Evolutionary conservation across 2,329 filamentous ascomycete species (phyloP).

Genomic region (Huntiella bhutanensis): DNA sequence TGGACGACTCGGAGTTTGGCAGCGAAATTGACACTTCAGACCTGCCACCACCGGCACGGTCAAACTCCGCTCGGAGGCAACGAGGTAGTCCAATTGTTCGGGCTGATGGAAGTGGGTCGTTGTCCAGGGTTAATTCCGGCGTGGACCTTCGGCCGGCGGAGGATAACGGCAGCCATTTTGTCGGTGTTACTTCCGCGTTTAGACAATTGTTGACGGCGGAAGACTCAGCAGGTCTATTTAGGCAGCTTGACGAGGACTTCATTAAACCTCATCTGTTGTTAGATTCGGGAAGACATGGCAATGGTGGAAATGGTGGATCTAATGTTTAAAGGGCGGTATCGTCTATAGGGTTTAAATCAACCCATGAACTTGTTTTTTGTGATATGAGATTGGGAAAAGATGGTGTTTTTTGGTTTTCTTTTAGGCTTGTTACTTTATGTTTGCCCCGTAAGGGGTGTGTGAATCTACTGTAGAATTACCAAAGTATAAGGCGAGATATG

Average conservation of each 20-base stretch:
- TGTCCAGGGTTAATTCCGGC: no score
- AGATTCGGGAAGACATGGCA: slow-evolving; percentile 26
- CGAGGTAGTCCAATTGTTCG: slow-evolving; percentile 11
- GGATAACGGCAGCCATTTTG: not conserved
- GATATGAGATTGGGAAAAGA: no score
- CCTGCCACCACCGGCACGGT: slow-evolving; percentile 40
- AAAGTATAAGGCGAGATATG: no score
- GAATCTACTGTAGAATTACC: no score
- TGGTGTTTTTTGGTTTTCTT: no score
- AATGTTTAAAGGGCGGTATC: slow-evolving; percentile 5
- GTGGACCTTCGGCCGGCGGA: not conserved
- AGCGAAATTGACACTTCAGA: slow-evolving; percentile 49
- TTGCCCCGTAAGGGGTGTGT: no score
- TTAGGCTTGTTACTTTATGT: no score
- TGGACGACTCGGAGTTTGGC: slow-evolving; percentile 39
- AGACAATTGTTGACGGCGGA: slow-evolving; percentile 67
- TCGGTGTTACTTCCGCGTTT: slow-evolving; percentile 31
- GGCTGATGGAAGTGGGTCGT: not conserved
- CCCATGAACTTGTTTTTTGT: no score
- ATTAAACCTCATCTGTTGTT: slow-evolving; percentile 82
- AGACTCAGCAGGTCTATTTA: slow-evolving; percentile 78
- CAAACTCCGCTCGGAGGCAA: slow-evolving; percentile 19
- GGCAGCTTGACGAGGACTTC: slow-evolving; percentile 84
- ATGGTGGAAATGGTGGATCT: slow-evolving; percentile 16
- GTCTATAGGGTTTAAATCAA: no score